Evolutionary conservation across 192 early-diverging fungal species (phyloP), one percentile per base, ranked within the genome.

Genomic region (Umbelopsis ramanniana): DNA sequence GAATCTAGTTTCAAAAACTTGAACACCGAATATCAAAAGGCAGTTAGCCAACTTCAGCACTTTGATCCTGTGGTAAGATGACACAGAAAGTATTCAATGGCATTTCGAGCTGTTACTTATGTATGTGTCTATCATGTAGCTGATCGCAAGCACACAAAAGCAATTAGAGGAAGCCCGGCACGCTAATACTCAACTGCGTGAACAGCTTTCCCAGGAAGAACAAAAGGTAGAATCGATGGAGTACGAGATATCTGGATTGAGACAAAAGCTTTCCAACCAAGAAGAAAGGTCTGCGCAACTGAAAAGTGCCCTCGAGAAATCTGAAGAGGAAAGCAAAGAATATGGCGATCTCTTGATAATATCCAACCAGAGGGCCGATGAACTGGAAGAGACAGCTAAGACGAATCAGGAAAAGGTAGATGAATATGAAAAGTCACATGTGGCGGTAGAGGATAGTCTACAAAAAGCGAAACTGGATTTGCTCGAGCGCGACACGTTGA

Each of bases 261-360:
- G 57, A 63, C 57, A 63, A 63, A 63, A 63, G 57, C 17, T 63
- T 9, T 17, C 6, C 0, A 19, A 37, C 12, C 57, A 63, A 17
- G 57, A 63, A 8, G 29, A 63, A 37, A 37, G 35, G 26, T 19
- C 26, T 1, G 7, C 29, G 6, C 23, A 35, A 19, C 24, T 63
- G 17, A 29, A 35, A 29, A 29, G 3, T 17, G 17, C 26, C 7
- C 33, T 63, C 8, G 57, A 29, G 14, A 63, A 37, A 37, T 63
- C 57, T 17, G 57, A 63, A 26, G 57, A 63, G 26, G 29, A 63
- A n/a, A 29, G 57, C 17, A 29, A 63, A 63, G 57, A 63, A 63
- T 63, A 37, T 37, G 57, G 57, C 2, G 57, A 37, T 19, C 14
- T 63, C 17, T 63, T 63, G 14, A 63, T 9, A 19, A 0, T 63